Conservation (phyloP, 768 basidiomycete genomes). For the Wakefieldia striispora region DNA sequence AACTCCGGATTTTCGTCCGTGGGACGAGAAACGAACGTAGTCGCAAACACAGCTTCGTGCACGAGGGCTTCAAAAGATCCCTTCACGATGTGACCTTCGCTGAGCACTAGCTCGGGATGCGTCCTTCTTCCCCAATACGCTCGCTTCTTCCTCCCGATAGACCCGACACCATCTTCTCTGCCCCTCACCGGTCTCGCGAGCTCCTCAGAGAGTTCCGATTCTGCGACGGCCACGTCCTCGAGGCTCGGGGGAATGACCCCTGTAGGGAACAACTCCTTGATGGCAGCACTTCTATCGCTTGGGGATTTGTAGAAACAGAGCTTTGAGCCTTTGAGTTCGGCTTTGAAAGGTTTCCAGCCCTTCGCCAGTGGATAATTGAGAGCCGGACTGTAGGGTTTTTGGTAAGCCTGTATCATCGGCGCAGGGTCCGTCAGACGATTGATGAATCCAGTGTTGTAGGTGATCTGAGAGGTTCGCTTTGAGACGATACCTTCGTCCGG, state of each 20-base stretch:
- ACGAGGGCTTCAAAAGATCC: conserved; percentile 78
- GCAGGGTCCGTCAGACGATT: conserved; percentile 61
- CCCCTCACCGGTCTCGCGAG: conserved; percentile 30
- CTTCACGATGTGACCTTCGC: conserved; percentile 46
- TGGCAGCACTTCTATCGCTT: conserved; percentile 55
- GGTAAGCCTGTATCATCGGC: conserved; percentile 36
- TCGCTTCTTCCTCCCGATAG: conserved; percentile 50
- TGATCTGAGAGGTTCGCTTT: conserved; percentile 74
- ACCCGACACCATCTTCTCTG: conserved; percentile 31
- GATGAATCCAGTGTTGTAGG: conserved; percentile 73
- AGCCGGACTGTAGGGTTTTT: conserved; percentile 30
- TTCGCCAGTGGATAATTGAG: conserved; percentile 47
- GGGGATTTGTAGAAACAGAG: conserved; percentile 86
- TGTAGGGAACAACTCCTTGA: conserved; percentile 75
- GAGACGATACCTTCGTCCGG: conserved; percentile 36
- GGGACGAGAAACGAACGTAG: conserved; percentile 46
- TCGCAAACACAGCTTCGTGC: conserved; percentile 80
- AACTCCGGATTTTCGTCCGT: conserved; percentile 16
- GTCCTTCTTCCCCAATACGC: conserved; percentile 76
- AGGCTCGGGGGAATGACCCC: conserved; percentile 53
- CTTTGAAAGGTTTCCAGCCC: conserved; percentile 86
- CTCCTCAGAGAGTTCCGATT: conserved; percentile 28
- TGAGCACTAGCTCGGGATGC: conserved; percentile 65
- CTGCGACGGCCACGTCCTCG: conserved; percentile 43
- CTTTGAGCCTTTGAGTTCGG: conserved; percentile 81